phyloP scores from a whole-genome alignment of 164 flowering plant genomes.

The Saururus chinensis region DNA sequence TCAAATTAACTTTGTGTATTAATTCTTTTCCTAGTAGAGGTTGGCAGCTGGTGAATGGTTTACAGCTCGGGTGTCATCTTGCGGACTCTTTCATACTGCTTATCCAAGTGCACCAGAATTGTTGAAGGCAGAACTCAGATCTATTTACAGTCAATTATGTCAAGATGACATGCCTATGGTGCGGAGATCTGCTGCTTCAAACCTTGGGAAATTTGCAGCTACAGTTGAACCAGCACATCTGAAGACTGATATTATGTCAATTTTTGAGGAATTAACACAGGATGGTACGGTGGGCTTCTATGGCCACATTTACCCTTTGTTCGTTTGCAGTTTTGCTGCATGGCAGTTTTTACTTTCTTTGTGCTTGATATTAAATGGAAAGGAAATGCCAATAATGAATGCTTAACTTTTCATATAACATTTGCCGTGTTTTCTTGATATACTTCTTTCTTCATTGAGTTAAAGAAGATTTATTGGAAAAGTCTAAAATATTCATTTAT shows the following conservation, averaged over 20 bases:
- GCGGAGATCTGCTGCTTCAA: slow-evolving; percentile 92
- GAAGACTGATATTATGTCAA: slow-evolving; percentile 78
- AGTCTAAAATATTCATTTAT: no score
- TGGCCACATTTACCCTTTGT: no score
- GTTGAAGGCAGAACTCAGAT: slow-evolving; percentile 62
- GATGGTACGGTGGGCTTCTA: no score
- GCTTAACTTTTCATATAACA: not conserved
- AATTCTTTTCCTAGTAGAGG: slow-evolving; percentile 32
- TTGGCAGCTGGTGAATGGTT: slow-evolving; percentile 98
- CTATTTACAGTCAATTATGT: slow-evolving; percentile 77
- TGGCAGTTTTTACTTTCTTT: not conserved
- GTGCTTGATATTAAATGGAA: not conserved
- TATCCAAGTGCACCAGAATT: slow-evolving; percentile 86
- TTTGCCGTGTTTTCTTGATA: no score
- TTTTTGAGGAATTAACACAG: slow-evolving; percentile 88
- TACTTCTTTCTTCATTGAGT: no score
- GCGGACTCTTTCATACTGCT: slow-evolving; percentile 94
- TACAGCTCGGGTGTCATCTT: slow-evolving; percentile 93
- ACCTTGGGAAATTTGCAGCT: slow-evolving; percentile 94
- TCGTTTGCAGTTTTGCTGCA: not conserved
- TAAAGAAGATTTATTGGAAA: no score
- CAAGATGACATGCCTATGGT: slow-evolving; percentile 99
- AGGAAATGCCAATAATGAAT: no score
- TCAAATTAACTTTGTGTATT: no score
- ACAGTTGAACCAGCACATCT: slow-evolving; percentile 78